Evolutionary conservation across 306 rosid genomes (phyloP), one percentile per base, ranked within the genome.

Genomic region (Cicer arietinum): DNA sequence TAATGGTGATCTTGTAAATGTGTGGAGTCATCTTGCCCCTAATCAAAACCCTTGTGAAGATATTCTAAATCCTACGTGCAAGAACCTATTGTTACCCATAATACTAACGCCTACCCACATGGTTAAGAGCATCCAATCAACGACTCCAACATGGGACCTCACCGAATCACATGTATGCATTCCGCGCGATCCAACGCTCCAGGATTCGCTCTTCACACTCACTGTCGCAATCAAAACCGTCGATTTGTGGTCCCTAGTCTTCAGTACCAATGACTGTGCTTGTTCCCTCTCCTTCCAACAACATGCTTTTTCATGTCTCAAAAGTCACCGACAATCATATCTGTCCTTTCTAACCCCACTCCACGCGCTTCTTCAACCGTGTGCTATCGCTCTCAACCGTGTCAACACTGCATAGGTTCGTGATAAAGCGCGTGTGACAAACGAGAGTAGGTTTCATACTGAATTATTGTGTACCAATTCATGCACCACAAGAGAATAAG

Each of bases 111-210:
- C 69, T 45, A 57, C 53, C 76, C 90, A 88, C 86, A 81, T 90
- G 89, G 61, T 62, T 20, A 17, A 72, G 84, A 58, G 53, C 56
- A 40, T 8, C 87, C 83, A 86, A 81, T 83, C 53, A 84, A 69
- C 43, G 16, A 57, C 52, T 75, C 44, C 84, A 80, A 77, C 69
- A 80, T 75, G 89, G 89, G 91, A 25, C 88, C 53, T 8, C 12
- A 39, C 35, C 74, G 35, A 13, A 1, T 79, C 92, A 89, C 98
- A 80, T 87, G 91, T 69, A 30, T 7, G 41, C 82, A 82, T 4
- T 6, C 43, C 81, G 6, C 20, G 22, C 25, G 54, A 91, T 89
- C 94, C 78, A 67, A 83, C 84, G 89, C 53, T 60, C 67, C 82
- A 42, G 8, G 71, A 79, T 73, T 75, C 60, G 59, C 64, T 37